A percentile compares a stretch with the other conserved stretches of the same genome.
phyloP scores from a whole-genome alignment of 257 asterid genomes.

The Eucommia ulmoides region DNA sequence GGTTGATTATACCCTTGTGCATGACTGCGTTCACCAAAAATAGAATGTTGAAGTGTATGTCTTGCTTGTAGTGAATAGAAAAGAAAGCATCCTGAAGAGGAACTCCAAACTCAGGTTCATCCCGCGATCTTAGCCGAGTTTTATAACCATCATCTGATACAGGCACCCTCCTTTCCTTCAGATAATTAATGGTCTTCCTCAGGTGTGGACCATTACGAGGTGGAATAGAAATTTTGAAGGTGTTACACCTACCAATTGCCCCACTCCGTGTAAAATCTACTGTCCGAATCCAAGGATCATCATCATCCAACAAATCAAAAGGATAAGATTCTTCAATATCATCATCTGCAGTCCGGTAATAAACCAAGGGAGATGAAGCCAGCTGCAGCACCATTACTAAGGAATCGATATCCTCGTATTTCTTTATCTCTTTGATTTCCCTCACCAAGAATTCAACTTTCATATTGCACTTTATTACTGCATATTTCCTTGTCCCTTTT shows the following conservation, averaged over 20 bases:
- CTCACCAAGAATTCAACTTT: conserved; percentile 59
- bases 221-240: conserved; percentile 42
- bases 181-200: conserved; percentile 32
- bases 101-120: conserved; percentile 58
- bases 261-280: conserved; percentile 71
- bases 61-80: conserved; percentile 42
- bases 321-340: conserved; percentile 64
- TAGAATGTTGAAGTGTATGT: conserved; percentile 42
- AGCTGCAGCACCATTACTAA: conserved; percentile 41
- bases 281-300: conserved; percentile 96
- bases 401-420: conserved; percentile 21
- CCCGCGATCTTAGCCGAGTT: conserved; percentile 15
- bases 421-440: conserved; percentile 53
- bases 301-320: conserved; percentile 75
- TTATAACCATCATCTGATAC: conserved; percentile 7
- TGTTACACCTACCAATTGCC: conserved; percentile 76
- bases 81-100: conserved; percentile 44
- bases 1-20: conserved; percentile 76
- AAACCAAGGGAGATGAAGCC: conserved; percentile 59
- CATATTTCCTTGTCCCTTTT: conserved; percentile 24
- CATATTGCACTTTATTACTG: conserved; percentile 54
- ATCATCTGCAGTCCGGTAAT: conserved; percentile 84
- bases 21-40: conserved; percentile 67
- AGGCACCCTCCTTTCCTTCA: conserved; percentile 31
- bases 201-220: conserved; percentile 41